Conservation (phyloP, 1,139 yeast species). For the Taphrina populina region DNA sequence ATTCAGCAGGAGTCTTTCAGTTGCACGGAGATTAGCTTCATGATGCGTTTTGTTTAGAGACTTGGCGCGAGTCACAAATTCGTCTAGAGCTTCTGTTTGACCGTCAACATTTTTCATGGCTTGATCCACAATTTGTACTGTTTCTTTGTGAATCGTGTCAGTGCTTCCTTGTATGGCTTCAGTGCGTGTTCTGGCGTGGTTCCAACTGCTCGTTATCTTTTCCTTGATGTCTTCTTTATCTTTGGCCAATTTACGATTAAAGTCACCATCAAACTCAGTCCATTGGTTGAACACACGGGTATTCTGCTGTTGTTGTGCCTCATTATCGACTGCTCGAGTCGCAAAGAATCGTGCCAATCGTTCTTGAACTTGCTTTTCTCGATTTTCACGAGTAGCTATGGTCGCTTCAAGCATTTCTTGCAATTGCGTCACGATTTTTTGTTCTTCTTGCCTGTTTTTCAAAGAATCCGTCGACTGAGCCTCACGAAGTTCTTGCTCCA, state of each 20-base stretch:
- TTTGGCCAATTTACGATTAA: conserved; percentile 36
- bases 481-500: conserved; percentile 23
- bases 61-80: conserved; percentile 37
- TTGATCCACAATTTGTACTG: conserved; percentile 37
- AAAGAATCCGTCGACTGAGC: conserved; percentile 1
- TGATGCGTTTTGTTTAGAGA: conserved; percentile 37
- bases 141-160: conserved; percentile 38
- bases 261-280: conserved; percentile 37
- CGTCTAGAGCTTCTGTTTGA: conserved; percentile 39
- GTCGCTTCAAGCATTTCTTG: conserved; percentile 3
- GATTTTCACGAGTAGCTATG: background rate
- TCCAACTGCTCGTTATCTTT: conserved; percentile 36
- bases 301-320: background rate
- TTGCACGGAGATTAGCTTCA: conserved; percentile 19
- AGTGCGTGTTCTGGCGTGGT: conserved; percentile 37
- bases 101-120: conserved; percentile 38
- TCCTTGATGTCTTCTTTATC: conserved; percentile 39
- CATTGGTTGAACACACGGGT: conserved; percentile 33
- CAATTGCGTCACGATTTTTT: conserved; percentile 2
- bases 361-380: no score
- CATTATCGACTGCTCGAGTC: background rate
- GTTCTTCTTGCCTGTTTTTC: background rate
- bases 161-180: conserved; percentile 38
- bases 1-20: conserved; percentile 23
- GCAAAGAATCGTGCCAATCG: conserved; percentile 1